Conservation (phyloP, 2,329 filamentous ascomycete species). For the Plenodomus tracheiphilus region DNA sequence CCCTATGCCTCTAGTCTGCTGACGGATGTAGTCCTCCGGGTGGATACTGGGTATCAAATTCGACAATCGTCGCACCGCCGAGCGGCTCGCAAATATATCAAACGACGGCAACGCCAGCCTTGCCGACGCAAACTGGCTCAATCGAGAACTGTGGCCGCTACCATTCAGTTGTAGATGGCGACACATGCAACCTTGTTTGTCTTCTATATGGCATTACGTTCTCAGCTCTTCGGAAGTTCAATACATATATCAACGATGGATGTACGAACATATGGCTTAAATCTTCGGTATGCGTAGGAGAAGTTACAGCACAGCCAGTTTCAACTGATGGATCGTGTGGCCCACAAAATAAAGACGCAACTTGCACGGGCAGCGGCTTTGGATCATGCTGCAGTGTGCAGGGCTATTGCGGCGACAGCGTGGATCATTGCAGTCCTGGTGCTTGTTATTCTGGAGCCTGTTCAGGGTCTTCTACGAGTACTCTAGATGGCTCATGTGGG, state of each 20-base stretch:
- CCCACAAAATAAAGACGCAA: neutral
- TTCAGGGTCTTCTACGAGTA: neutral
- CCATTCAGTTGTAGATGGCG: neutral
- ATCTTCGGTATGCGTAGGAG: neutral
- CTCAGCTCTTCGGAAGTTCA: neutral
- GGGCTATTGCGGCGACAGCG: neutral
- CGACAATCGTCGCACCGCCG: neutral
- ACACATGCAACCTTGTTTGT: neutral
- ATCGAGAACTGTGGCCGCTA: neutral
- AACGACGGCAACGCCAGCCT: neutral
- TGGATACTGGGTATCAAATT: neutral
- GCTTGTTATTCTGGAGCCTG: neutral
- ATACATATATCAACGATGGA: neutral
- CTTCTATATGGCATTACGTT: neutral
- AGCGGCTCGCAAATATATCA: neutral
- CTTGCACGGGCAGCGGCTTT: neutral
- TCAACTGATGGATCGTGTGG: neutral
- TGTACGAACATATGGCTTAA: neutral
- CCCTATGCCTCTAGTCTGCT: neutral
- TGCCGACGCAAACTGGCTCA: neutral
- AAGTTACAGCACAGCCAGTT: neutral
- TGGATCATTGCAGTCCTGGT: neutral
- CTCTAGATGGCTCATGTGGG: too few relatives aligned
- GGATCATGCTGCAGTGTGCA: neutral
- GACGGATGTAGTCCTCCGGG: neutral